Conservation (phyloP, 2,329 filamentous ascomycete genomes). For the Thielaviopsis ethacetica region DNA sequence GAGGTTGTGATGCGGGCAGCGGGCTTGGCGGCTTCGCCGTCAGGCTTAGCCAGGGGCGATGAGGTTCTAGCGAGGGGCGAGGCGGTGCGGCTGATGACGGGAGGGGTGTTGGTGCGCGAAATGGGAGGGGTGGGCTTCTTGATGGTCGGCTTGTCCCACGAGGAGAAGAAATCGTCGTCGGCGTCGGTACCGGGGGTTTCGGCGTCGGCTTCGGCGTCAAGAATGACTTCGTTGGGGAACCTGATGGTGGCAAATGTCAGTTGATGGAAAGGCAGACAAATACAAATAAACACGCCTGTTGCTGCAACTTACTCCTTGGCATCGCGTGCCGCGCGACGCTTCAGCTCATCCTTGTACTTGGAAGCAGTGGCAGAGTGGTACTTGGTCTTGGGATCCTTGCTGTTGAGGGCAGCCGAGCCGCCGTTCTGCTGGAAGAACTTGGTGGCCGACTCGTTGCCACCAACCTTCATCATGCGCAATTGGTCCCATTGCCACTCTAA, state of each 20-base stretch:
- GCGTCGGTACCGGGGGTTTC: constrained; percentile 71
- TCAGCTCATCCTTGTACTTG: constrained; percentile 97
- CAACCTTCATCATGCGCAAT: constrained; percentile 91
- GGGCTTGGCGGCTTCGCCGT: constrained; percentile 38
- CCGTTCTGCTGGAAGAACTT: constrained; percentile 98
- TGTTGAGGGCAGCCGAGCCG: constrained; percentile 80
- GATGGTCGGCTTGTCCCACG: constrained; percentile 95
- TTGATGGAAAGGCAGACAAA: not conserved
- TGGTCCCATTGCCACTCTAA: constrained; percentile 98
- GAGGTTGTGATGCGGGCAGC: constrained; percentile 59
- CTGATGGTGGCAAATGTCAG: constrained; percentile 26
- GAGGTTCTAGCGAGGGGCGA: constrained; percentile 86
- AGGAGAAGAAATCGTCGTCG: constrained; percentile 94
- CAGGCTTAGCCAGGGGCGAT: constrained; percentile 58
- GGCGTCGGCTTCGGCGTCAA: constrained; percentile 51
- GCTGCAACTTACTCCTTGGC: constrained; percentile 55
- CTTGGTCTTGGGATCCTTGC: constrained; percentile 94
- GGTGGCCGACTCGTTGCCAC: constrained; percentile 92
- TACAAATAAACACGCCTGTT: not conserved
- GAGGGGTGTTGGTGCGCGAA: constrained; percentile 76
- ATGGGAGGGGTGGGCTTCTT: constrained; percentile 90
- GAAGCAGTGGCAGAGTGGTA: constrained; percentile 85
- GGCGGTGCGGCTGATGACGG: constrained; percentile 59
- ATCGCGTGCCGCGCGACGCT: constrained; percentile 68
- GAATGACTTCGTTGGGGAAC: constrained; percentile 69